Percentiles rank a stretch among this genome's conserved stretches.
phyloP scores from a whole-genome alignment of 2,329 filamentous ascomycete genomes.

The Neocatenulostroma microsporum region DNA sequence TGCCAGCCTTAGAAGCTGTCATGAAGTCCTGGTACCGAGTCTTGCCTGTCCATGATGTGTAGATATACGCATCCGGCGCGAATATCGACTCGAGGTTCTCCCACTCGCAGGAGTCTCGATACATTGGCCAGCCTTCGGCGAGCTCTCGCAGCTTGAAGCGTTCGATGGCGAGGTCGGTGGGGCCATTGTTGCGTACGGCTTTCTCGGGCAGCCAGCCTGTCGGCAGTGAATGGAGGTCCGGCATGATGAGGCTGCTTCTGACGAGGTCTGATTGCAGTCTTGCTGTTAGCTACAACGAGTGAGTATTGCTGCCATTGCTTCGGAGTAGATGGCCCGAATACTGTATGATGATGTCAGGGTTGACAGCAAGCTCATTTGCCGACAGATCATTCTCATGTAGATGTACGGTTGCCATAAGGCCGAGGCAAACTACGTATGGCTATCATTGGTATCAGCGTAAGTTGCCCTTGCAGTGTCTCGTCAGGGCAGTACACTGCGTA shows the following conservation, averaged over 20 bases:
- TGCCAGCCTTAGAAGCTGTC: conserved; percentile 32
- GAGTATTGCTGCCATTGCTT: too few relatives aligned
- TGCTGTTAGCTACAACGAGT: too few relatives aligned
- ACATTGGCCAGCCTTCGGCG: conserved; percentile 45
- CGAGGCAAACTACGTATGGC: too few relatives aligned
- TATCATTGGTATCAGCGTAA: too few relatives aligned
- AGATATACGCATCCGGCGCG: conserved; percentile 41
- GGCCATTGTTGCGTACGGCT: conserved; percentile 43
- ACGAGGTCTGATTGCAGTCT: too few relatives aligned
- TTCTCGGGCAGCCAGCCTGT: conserved; percentile 7
- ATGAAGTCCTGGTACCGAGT: conserved; percentile 37
- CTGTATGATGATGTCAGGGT: too few relatives aligned
- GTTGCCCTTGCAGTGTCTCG: too few relatives aligned
- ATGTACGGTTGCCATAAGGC: too few relatives aligned
- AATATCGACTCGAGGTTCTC: conserved; percentile 46
- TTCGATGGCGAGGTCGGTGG: conserved; percentile 38
- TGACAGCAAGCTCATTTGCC: too few relatives aligned
- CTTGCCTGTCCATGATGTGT: conserved; percentile 46
- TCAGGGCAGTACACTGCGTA: too few relatives aligned
- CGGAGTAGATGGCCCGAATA: too few relatives aligned
- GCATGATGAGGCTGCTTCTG: conserved; percentile 2
- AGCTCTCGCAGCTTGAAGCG: conserved; percentile 43
- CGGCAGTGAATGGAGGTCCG: conserved; percentile 5
- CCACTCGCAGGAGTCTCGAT: conserved; percentile 45
- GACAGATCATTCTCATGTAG: too few relatives aligned